These are phyloP conservation scores for Paraleonurus japonicus DNA, from an alignment of 257 asterid species.

Conservation along the genomic window DNA sequence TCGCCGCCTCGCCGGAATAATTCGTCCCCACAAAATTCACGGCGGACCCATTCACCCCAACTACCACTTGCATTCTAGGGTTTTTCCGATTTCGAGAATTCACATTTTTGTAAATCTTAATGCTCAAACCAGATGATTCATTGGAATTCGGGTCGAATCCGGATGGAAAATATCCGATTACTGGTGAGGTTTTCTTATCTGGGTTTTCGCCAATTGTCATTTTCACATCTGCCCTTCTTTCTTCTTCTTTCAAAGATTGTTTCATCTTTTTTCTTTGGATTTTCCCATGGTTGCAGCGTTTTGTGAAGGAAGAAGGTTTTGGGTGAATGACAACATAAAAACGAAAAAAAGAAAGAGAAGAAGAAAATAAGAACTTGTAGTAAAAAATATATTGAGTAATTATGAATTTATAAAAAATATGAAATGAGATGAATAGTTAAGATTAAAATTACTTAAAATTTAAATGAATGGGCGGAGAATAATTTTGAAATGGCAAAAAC, in stretches of 20 bases:
- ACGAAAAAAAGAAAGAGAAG: too few relatives aligned
- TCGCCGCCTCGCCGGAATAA: conserved; percentile 69
- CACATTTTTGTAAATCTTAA: conserved; percentile 44
- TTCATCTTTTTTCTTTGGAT: not conserved
- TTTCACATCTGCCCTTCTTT: not conserved
- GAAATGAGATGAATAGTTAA: too few relatives aligned
- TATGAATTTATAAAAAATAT: too few relatives aligned
- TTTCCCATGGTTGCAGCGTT: conserved; percentile 33
- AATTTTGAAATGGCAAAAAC: too few relatives aligned
- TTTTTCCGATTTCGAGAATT: conserved; percentile 38
- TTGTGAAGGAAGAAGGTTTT: too few relatives aligned
- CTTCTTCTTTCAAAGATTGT: not conserved
- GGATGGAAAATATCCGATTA: conserved; percentile 69
- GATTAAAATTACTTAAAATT: too few relatives aligned
- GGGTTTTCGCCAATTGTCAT: conserved; percentile 37
- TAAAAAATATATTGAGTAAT: too few relatives aligned
- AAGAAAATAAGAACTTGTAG: too few relatives aligned
- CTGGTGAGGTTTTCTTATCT: conserved; percentile 41
- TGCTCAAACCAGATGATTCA: conserved; percentile 21
- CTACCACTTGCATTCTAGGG: conserved; percentile 64
- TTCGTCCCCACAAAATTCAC: conserved; percentile 72
- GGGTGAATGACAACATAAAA: too few relatives aligned
- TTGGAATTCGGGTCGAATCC: conserved; percentile 49
- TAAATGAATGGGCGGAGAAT: too few relatives aligned
- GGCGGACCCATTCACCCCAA: conserved; percentile 45